Base-by-base conservation (phyloP, 495 filamentous ascomycete species). In the Penicillium roqueforti region DNA sequence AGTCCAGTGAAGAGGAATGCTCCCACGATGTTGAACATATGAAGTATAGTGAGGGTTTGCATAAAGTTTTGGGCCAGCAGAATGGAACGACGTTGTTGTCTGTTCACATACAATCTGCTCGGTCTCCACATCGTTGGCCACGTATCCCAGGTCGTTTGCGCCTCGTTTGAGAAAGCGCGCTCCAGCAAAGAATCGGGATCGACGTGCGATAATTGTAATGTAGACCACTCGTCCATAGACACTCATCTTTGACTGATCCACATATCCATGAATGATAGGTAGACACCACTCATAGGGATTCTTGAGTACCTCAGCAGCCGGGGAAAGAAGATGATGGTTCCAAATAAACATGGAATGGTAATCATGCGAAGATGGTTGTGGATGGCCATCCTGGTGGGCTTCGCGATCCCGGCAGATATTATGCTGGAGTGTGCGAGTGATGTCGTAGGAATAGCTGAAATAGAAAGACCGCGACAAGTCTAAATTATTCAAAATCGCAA, bases 61-160 rank as follows among this genome's bases (percentile, higher is more conserved):
- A 70, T 89, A 93, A 28, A 96, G 81, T 51, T 82, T 83, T 20
- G 91, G 89, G 6, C 89, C 92, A 5, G 93, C 88, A 3, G 87
- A 87, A 75, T 98, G 93, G 63, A 98, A 97, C 0, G 93, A 96
- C 3, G 93, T 97, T 2, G 91, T 96, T 29, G 89, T 72, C 62
- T 89, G 85, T 66, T 98, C 95, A 11, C 91, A 91, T 9, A 97
- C 92, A 57, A 98, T 97, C 67, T 98, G 93, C 71, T 98, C 93
- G 5, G 95, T 97, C 71, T 98, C 95, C n/a, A 98, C 93, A 69
- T 98, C 93, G 64, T 98, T 98, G 34, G 93, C 93, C 47, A 98
- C 93, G 69, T 96, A 96, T 19, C 93, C 93, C 51, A 96, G 61
- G 69, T 98, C 95, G 61, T 98, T 98, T 38, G 92, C 87, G 38